Evolutionary conservation across 352 stramenopile genomes (phyloP), one percentile per base, ranked within the genome.

Genomic region (Phytophthora pisi): DNA sequence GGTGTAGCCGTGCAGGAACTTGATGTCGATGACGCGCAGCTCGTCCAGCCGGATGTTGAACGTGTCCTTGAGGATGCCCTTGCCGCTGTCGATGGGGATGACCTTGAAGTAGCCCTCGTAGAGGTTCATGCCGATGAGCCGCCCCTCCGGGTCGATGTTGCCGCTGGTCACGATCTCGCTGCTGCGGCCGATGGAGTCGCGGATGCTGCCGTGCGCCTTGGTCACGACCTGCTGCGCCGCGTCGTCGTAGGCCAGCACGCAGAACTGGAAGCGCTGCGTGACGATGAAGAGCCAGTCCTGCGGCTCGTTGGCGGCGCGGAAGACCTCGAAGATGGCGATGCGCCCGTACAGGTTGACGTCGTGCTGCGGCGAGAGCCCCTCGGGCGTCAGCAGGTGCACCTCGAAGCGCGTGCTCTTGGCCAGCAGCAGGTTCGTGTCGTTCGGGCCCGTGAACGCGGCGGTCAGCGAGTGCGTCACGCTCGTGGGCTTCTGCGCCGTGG

Each of bases 41-140:
- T 98, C 93, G 68, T 98, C 93, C 61, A 98, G 75, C 3, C 90
- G 92, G 47, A 98, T 96, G 72, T 98, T 97, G 74, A 98, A 97
- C 40, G 88, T 86, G 40, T 97, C 89, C 45, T 85, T 85, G 11
- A 97, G 76, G 30, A 89, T 80, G 11, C 89, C 88, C 59, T 88
- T 91, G 61, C 72, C 69, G 43, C 72, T 79, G 65, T 97, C 89
- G 63, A 97, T 95, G 46, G 89, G 89, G 55, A 95, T 94, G 13
- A 96, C 84, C 60, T 96, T 96, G 57, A 96, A 96, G 70, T 96
- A 95, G 7, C 89, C 87, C 70, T 97, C 91, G 73, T 96, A 97
- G 43, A 97, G 63, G 68, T 97, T 95, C 86, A 98, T 96, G 40
- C 89, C 89, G 66, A 97, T 96, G 5, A 97, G 66, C 2, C 88